Conservation (phyloP, 169 alveolate genomes). For the Plasmodium vivax region DNA sequence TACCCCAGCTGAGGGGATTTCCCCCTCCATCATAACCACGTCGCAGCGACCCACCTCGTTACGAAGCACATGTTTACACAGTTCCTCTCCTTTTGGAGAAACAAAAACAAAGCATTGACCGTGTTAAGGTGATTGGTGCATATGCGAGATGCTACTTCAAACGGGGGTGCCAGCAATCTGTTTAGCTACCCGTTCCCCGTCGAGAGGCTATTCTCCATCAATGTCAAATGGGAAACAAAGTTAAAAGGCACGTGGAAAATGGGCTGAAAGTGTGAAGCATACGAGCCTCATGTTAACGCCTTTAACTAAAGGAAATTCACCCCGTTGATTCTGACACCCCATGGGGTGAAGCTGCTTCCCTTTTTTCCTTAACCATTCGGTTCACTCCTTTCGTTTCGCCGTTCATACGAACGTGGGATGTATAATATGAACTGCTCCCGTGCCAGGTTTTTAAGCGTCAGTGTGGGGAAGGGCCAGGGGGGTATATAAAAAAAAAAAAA, state of each 20-base stretch:
- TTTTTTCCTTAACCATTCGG: neutral
- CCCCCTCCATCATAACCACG: neutral
- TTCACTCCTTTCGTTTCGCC: neutral
- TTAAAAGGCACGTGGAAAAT: neutral
- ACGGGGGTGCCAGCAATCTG: neutral
- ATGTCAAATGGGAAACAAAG: neutral
- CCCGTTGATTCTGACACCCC: neutral
- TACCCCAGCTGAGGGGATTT: neutral
- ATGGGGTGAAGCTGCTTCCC: neutral
- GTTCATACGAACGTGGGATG: neutral
- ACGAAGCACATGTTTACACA: neutral
- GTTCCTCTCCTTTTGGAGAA: neutral
- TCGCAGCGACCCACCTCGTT: neutral
- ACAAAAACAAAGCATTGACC: neutral
- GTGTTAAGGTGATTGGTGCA: neutral
- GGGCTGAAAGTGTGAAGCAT: neutral
- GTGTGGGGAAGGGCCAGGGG: neutral
- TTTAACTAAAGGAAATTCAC: neutral
- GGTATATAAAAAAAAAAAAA: too few relatives aligned
- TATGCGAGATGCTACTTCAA: neutral
- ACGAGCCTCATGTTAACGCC: neutral
- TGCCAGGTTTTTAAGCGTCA: neutral
- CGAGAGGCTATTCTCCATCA: neutral
- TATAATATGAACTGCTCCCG: neutral
- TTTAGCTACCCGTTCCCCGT: neutral